phyloP scores from a whole-genome alignment of 176 grass and related monocot genomes.

The Bothriochloa decipiens region DNA sequence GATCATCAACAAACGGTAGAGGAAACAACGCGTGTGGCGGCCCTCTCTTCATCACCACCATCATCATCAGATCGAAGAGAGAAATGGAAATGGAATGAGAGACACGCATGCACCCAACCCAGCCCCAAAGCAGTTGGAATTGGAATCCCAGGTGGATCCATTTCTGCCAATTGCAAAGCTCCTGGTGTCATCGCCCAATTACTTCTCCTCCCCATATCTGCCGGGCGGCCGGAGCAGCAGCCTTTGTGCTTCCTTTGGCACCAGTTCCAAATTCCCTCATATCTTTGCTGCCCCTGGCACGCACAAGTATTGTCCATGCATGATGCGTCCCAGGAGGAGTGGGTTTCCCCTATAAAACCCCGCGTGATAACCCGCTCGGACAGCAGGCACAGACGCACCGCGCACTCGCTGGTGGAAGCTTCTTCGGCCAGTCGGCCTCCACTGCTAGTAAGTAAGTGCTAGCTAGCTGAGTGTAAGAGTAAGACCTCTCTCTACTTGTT shows the following conservation, averaged over 20 bases:
- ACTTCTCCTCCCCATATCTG: background rate
- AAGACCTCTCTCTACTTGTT: background rate
- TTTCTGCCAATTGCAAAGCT: conserved; percentile 13
- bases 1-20: background rate
- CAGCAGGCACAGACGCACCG: background rate
- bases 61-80: background rate
- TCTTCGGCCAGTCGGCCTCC: background rate
- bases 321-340: background rate
- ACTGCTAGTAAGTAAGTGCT: background rate
- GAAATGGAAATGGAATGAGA: conserved; percentile 22
- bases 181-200: conserved; percentile 4
- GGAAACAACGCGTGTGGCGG: background rate
- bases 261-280: conserved; percentile 4
- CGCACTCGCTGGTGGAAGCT: background rate
- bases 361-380: background rate
- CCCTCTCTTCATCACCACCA: too few relatives aligned
- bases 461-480: too few relatives aligned
- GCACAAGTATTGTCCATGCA: too few relatives aligned
- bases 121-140: background rate
- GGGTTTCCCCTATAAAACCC: conserved; percentile 39
- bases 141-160: conserved; percentile 49
- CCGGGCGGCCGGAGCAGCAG: background rate
- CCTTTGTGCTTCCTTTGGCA: background rate
- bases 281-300: conserved; percentile 16
- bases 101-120: background rate